These are phyloP conservation scores for Pseudomonodictys pantanalensis DNA, from an alignment of 495 filamentous ascomycete genomes.

Conservation along the genomic window DNA sequence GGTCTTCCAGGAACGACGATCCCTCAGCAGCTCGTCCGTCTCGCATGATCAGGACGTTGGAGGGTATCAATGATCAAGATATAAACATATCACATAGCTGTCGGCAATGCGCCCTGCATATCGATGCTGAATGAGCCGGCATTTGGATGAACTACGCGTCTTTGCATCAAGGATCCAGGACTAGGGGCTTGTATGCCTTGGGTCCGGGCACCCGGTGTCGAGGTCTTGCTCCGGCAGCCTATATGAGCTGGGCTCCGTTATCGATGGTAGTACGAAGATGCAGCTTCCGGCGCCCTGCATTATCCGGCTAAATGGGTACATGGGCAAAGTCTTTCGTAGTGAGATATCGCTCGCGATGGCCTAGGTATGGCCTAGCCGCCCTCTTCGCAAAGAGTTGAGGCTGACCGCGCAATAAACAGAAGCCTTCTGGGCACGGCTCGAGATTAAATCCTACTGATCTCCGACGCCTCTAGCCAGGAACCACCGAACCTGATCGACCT, in stretches of 20 bases:
- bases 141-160: background rate
- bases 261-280: background rate
- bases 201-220: constrained; percentile 8
- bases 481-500: background rate
- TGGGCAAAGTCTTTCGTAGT: background rate
- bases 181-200: constrained; percentile 15
- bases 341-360: background rate
- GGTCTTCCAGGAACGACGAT: background rate
- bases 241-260: background rate
- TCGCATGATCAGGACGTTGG: background rate
- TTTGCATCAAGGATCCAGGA: background rate
- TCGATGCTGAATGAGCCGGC: background rate
- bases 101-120: background rate
- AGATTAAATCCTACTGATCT: constrained; percentile 22
- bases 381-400: constrained; percentile 6
- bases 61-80: background rate
- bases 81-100: background rate
- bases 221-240: background rate
- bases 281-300: background rate
- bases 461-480: background rate
- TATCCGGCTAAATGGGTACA: constrained; percentile 23
- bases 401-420: constrained; percentile 10
- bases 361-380: no score
- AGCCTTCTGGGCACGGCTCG: constrained; percentile 9
- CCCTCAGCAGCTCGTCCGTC: background rate